Base-by-base conservation (phyloP, 371 early-diverging fungal genomes). In the Coemansia sp. region DNA sequence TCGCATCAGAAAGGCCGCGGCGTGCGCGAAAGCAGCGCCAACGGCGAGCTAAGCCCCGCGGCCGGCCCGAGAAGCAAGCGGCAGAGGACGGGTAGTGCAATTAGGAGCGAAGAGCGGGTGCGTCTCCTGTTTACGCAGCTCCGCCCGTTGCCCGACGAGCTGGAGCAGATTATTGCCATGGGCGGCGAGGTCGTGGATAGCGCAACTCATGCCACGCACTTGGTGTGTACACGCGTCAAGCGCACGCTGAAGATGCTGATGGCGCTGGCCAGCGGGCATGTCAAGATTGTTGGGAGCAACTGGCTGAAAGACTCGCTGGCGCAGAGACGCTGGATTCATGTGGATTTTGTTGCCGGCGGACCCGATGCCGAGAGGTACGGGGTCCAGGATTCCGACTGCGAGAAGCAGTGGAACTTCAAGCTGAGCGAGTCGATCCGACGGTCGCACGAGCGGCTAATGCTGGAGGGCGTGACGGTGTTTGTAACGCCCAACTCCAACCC, bases 271-370 rank as follows among this genome's bases (percentile, higher is more conserved):
- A 49, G 62, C 45, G 77, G 77, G 9, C 61, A 56, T 30, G 56
- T 77, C 2, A 31, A 8, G 30, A 71, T 77, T 33, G 69, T 74
- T 14, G 43, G 60, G 42, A 61, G 57, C 36, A 31, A 42, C 30
- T 77, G 77, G 77, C 43, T 77, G 53, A 57, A 66, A 10, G 71
- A 70, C 38, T 77, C 77, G 57, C 54, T 77, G 56, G 61, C 36
- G 47, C 59, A 52, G 14, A 14, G 57, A 9, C 35, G 33, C 26
- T 77, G 72, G 72, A 61, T 76, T 20, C 45, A 60, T 5, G 55
- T 77, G 6, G 68, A 68, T 12, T 49, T 55, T n/a, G n/a, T 38
- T 3, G 26, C 26, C 20, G 58, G 53, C 33, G 36, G 45, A 34
- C 12, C 43, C 11, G 59, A 35, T 9, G 53, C 51, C 10, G 48